Conservation (phyloP, 345 rosid genomes). For the Hibiscus syriacus region DNA sequence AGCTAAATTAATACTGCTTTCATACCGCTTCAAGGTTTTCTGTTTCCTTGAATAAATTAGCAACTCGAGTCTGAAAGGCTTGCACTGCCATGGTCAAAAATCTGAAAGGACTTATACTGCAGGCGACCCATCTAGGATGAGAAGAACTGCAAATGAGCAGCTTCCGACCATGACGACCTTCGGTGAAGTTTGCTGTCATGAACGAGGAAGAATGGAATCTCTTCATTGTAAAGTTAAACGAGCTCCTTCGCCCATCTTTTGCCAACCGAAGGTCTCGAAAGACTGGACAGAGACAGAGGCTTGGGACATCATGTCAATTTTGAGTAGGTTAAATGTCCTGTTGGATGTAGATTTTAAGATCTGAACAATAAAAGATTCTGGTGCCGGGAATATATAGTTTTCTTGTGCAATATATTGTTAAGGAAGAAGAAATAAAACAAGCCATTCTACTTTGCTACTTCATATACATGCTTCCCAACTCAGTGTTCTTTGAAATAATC, state of each 20-base stretch:
- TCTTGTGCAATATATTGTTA: too few species aligned
- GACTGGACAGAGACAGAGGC: constrained; percentile 71
- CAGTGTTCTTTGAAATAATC: background rate
- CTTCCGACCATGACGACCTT: constrained; percentile 65
- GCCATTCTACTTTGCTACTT: background rate
- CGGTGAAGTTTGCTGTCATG: constrained; percentile 69
- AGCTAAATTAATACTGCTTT: too few species aligned
- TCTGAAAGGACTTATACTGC: too few species aligned
- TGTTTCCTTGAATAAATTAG: background rate
- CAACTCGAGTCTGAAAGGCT: background rate
- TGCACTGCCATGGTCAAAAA: too few species aligned
- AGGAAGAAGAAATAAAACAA: too few species aligned
- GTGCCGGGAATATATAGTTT: constrained; percentile 24
- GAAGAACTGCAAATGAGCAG: constrained; percentile 77
- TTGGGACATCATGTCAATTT: constrained; percentile 98
- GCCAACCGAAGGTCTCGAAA: constrained; percentile 55
- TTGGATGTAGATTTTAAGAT: constrained; percentile 2
- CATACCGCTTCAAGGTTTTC: background rate
- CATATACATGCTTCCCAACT: background rate
- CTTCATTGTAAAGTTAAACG: constrained; percentile 56
- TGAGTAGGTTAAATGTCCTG: constrained; percentile 27
- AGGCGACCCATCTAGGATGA: background rate
- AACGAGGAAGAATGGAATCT: too few species aligned
- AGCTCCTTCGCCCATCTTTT: constrained; percentile 62
- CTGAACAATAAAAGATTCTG: constrained; percentile 15